These are phyloP conservation scores for Geosmithia flava DNA, from an alignment of 2,329 filamentous ascomycete genomes.

Conservation along the genomic window DNA sequence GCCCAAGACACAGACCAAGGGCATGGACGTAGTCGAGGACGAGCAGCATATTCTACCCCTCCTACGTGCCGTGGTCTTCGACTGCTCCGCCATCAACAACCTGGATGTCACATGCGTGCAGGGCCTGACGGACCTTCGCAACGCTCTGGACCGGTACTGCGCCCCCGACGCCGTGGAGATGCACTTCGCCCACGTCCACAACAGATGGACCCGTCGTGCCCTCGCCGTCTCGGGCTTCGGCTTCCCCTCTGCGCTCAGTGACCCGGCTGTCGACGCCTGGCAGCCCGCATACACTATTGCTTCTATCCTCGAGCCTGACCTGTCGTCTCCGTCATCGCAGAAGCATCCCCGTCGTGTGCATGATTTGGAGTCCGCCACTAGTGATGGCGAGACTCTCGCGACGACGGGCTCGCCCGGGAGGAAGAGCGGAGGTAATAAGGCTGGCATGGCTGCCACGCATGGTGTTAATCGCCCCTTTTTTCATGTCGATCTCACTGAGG, in stretches of 20 bases:
- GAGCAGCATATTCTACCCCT: slow-evolving; percentile 20
- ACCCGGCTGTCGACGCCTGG: slow-evolving; percentile 4
- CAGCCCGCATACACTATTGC: slow-evolving; percentile 6
- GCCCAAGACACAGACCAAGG: slow-evolving; percentile 10
- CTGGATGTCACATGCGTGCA: slow-evolving; percentile 47
- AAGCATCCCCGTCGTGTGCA: neutral
- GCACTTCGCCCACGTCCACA: slow-evolving; percentile 41
- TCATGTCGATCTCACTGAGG: slow-evolving; percentile 30
- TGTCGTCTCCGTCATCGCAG: neutral
- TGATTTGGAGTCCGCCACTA: neutral
- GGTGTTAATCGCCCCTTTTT: slow-evolving; percentile 34
- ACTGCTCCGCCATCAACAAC: slow-evolving; percentile 43
- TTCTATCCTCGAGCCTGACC: slow-evolving; percentile 1
- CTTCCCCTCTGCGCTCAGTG: slow-evolving; percentile 6
- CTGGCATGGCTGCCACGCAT: slow-evolving; percentile 15
- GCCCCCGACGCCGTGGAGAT: slow-evolving; percentile 33
- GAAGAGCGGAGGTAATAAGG: neutral
- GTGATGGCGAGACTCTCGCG: neutral
- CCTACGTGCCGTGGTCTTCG: slow-evolving; percentile 41
- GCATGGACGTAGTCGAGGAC: slow-evolving; percentile 7
- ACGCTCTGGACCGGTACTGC: slow-evolving; percentile 39
- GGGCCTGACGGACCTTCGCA: slow-evolving; percentile 41
- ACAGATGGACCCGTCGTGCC: slow-evolving; percentile 44
- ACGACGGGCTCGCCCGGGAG: neutral
- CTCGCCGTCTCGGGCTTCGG: slow-evolving; percentile 45